Evolutionary conservation across 176 grass and related monocot genomes (phyloP).

Genomic region (Poa annua): DNA sequence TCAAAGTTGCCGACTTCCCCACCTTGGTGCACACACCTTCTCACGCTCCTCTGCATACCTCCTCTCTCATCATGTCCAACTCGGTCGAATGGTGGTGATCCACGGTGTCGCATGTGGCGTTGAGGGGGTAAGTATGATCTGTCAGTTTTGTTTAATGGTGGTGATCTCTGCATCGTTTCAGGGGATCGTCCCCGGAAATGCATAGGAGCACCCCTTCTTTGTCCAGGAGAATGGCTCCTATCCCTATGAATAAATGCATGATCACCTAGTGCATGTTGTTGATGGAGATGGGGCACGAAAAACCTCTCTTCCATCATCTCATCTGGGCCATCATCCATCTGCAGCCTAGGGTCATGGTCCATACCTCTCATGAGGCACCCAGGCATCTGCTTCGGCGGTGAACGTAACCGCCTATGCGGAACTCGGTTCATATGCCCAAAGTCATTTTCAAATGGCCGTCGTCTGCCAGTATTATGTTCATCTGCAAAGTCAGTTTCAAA

Average conservation of each 20-base stretch:
- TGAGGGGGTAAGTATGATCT: conserved; percentile 32
- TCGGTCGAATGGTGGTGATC: conserved; percentile 43
- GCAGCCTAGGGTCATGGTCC: conserved; percentile 42
- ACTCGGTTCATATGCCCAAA: conserved; percentile 22
- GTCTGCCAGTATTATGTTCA: conserved; percentile 36
- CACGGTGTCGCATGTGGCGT: conserved; percentile 32
- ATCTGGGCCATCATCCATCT: conserved; percentile 41
- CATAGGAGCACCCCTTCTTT: conserved; percentile 43
- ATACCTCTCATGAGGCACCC: conserved; percentile 42
- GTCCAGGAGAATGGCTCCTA: conserved; percentile 52
- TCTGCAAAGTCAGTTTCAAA: conserved; percentile 36
- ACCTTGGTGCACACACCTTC: conserved; percentile 39
- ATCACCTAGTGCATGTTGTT: conserved; percentile 35
- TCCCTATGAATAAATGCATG: conserved; percentile 46
- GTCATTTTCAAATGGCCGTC: conserved; percentile 48
- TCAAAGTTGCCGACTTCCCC: conserved; percentile 39
- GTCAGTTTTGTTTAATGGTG: conserved; percentile 48
- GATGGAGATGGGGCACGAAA: conserved; percentile 35
- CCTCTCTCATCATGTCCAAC: conserved; percentile 42
- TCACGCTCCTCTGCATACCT: conserved; percentile 43
- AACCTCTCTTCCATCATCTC: conserved; percentile 53
- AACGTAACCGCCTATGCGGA: conserved; percentile 33
- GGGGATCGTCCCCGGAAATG: conserved; percentile 54
- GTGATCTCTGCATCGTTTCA: conserved; percentile 52
- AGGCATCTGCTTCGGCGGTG: conserved; percentile 28